These are phyloP conservation scores for Dichomitus squalens DNA, from an alignment of 1,284 basidiomycete species.

Conservation along the genomic window DNA sequence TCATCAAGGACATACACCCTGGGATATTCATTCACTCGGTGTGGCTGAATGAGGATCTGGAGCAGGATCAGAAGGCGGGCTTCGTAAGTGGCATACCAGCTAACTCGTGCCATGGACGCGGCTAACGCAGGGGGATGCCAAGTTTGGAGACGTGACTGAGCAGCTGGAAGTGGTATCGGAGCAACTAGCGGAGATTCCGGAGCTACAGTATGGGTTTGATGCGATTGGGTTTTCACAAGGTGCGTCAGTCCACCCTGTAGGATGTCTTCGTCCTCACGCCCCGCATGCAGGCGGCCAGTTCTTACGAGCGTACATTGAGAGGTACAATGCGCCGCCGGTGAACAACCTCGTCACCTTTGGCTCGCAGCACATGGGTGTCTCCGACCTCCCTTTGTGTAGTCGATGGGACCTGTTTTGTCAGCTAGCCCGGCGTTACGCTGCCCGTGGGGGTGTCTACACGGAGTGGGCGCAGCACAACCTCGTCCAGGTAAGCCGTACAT, in stretches of 20 bases:
- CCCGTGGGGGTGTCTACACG: slow-evolving; percentile 78
- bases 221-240: slow-evolving; percentile 94
- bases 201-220: slow-evolving; percentile 81
- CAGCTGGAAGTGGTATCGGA: slow-evolving; percentile 70
- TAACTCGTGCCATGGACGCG: too few relatives aligned
- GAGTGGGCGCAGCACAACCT: slow-evolving; percentile 83
- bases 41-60: slow-evolving; percentile 66
- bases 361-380: slow-evolving; percentile 84
- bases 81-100: slow-evolving; percentile 58
- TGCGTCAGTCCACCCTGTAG: slow-evolving; percentile 21
- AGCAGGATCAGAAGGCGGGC: slow-evolving; percentile 77
- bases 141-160: slow-evolving; percentile 83
- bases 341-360: slow-evolving; percentile 91
- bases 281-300: slow-evolving; percentile 73
- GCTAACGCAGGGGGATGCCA: neutral
- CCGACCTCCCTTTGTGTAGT: slow-evolving; percentile 76
- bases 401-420: slow-evolving; percentile 78
- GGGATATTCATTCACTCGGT: slow-evolving; percentile 89
- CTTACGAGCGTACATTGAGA: slow-evolving; percentile 87
- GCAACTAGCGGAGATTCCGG: slow-evolving; percentile 69
- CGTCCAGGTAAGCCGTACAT: slow-evolving; percentile 58
- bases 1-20: slow-evolving; percentile 73
- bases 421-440: slow-evolving; percentile 66
- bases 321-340: slow-evolving; percentile 77
- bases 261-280: slow-evolving; percentile 10